phyloP scores from a whole-genome alignment of 306 rosid species.

The Leucaena leucocephala region DNA sequence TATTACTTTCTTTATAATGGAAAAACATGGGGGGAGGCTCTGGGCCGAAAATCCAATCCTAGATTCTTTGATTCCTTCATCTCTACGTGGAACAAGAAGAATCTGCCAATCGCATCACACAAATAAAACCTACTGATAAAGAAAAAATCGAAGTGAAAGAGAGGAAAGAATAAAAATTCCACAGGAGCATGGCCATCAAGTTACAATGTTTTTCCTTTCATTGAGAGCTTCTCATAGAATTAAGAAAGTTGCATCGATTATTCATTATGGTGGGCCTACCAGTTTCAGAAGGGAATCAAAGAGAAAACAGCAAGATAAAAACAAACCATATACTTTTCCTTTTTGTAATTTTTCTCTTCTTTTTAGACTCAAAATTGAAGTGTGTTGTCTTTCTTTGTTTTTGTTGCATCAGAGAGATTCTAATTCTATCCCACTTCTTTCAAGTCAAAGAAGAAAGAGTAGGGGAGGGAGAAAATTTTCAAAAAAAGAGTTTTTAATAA shows the following conservation, averaged over 20 bases:
- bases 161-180: constrained; percentile 48
- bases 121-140: constrained; percentile 39
- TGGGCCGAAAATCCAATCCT: constrained; percentile 50
- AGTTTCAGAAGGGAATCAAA: constrained; percentile 68
- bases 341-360: constrained; percentile 65
- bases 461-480: background rate
- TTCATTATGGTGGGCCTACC: constrained; percentile 68
- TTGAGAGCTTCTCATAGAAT: constrained; percentile 48
- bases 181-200: constrained; percentile 43
- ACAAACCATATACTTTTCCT: constrained; percentile 85
- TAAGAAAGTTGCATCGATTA: constrained; percentile 66
- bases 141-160: constrained; percentile 39
- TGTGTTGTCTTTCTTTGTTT: constrained; percentile 62
- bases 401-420: constrained; percentile 75
- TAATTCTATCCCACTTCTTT: constrained; percentile 55
- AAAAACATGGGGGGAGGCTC: constrained; percentile 29
- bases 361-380: constrained; percentile 75
- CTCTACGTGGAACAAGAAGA: constrained; percentile 88
- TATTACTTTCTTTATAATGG: constrained; percentile 24
- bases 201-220: constrained; percentile 29
- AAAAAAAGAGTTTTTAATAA: constrained; percentile 29
- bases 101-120: constrained; percentile 72
- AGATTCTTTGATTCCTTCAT: constrained; percentile 94
- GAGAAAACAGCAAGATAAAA: constrained; percentile 79
- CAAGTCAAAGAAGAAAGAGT: constrained; percentile 71